These are phyloP conservation scores for Aureobasidium pullulans DNA, from an alignment of 2,329 filamentous ascomycete genomes.

Conservation along the genomic window DNA sequence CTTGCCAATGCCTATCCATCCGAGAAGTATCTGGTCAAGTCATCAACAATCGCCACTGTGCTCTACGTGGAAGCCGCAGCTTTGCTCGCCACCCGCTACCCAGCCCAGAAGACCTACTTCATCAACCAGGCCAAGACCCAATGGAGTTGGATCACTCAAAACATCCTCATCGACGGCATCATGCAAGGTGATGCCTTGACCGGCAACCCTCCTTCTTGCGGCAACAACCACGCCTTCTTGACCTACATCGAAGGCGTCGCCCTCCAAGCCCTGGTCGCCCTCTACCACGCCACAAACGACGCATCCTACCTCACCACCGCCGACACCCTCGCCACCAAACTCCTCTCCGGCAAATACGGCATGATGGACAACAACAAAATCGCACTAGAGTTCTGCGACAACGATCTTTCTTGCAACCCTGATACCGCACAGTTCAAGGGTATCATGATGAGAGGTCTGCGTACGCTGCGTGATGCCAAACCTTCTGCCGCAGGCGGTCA, in stretches of 20 bases:
- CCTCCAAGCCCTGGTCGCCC: slow-evolving; percentile 50
- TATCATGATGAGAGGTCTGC: slow-evolving; percentile 59
- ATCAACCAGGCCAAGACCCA: slow-evolving; percentile 40
- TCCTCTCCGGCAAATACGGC: not conserved
- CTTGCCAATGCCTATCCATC: slow-evolving; percentile 36
- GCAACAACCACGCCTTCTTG: slow-evolving; percentile 40
- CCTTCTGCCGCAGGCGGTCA: slow-evolving; percentile 43
- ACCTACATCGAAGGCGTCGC: slow-evolving; percentile 57
- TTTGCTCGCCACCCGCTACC: slow-evolving; percentile 46
- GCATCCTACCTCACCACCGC: slow-evolving; percentile 29
- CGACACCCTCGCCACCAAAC: slow-evolving; percentile 28
- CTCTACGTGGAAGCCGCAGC: slow-evolving; percentile 50
- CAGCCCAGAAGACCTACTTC: slow-evolving; percentile 33
- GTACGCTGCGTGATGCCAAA: slow-evolving; percentile 47
- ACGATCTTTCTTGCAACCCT: slow-evolving; percentile 4
- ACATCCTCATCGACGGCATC: slow-evolving; percentile 50
- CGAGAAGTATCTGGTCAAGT: slow-evolving; percentile 36
- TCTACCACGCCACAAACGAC: slow-evolving; percentile 33
- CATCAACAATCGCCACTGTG: slow-evolving; percentile 51
- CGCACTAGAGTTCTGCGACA: slow-evolving; percentile 32
- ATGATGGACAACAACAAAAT: slow-evolving; percentile 26
- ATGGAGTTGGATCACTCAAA: slow-evolving; percentile 45
- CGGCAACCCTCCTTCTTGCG: slow-evolving; percentile 36
- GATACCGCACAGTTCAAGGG: slow-evolving; percentile 59
- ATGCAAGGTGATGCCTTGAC: slow-evolving; percentile 13